Evolutionary conservation across 108 stramenopile species (phyloP), one percentile per base, ranked within the genome.

Genomic region (Conticribra weissflogii): DNA sequence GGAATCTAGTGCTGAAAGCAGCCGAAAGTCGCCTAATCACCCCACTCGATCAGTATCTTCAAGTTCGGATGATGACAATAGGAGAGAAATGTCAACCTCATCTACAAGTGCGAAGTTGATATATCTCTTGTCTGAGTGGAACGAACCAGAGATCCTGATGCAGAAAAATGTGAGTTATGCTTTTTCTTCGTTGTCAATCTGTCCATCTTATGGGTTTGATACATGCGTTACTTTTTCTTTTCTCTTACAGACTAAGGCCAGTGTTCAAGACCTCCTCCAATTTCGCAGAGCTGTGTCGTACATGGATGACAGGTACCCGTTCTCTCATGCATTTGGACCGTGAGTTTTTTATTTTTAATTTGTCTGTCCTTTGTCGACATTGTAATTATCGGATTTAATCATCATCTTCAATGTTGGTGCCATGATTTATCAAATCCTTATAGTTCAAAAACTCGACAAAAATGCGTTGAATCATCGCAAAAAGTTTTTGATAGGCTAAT

Each of bases 281-380:
- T 89, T 92, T 46, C 77, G 81, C 15, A 74, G 88, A 61, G 79
- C 87, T 19, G 71, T 90, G 18, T 54, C 79, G 7, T 83, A 72
- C 68, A 84, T 94, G 84, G 85, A 91, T 47, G 68, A 72, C 18
- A 49, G 59, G 25, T 85, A 85, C 68, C 83, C 86, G 29, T 86
- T 92, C 54, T 81, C 86, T 18, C 71, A 71, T 44, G 55, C 83
- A 50, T 91, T 91, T 76, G 90, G 90, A 16, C 54, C 33, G 22
- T 73, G 18, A 58, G 2, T 48, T 17, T 19, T n/a, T n/a, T n/a
- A n/a, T n/a, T n/a, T n/a, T n/a, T n/a, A n/a, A n/a, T n/a, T n/a
- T n/a, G n/a, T n/a, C n/a, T n/a, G n/a, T n/a, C n/a, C n/a, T n/a
- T n/a, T n/a, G n/a, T n/a, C n/a, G n/a, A n/a, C n/a, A n/a, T n/a